phyloP scores from a whole-genome alignment of 768 basidiomycete genomes.

The Podaxis mareebaensis region DNA sequence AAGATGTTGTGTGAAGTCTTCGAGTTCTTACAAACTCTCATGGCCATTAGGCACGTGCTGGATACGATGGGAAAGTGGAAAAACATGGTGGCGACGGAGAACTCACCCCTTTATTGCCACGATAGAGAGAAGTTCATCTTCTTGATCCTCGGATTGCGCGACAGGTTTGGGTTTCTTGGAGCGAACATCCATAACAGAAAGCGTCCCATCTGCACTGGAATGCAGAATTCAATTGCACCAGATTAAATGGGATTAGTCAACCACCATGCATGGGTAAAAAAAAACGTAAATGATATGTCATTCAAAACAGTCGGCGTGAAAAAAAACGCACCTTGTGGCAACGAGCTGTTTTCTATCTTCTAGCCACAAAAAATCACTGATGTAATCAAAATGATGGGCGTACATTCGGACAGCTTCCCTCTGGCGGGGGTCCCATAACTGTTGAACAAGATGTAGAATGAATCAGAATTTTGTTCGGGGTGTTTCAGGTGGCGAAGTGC shows the following conservation, averaged over 20 bases:
- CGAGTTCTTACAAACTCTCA: not conserved
- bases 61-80: not conserved
- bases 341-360: slow-evolving; percentile 83
- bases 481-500: slow-evolving; percentile 3
- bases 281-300: not conserved
- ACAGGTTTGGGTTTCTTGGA: slow-evolving; percentile 76
- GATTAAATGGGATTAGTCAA: slow-evolving; percentile 10
- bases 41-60: not conserved
- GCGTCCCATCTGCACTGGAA: slow-evolving; percentile 84
- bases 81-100: slow-evolving; percentile 16
- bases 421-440: slow-evolving; percentile 92
- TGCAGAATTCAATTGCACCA: slow-evolving; percentile 13
- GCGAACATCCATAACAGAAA: slow-evolving; percentile 90
- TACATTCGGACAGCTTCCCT: slow-evolving; percentile 64
- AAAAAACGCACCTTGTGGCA: slow-evolving; percentile 70
- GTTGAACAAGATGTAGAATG: slow-evolving; percentile 6
- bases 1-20: not conserved
- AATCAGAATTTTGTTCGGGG: slow-evolving; percentile 4
- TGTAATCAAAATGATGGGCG: slow-evolving; percentile 91
- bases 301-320: not conserved
- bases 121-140: slow-evolving; percentile 89
- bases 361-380: slow-evolving; percentile 88
- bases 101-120: slow-evolving; percentile 80
- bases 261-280: not conserved
- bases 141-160: slow-evolving; percentile 92